A percentile compares a stretch with the other conserved stretches of the same genome.
These are phyloP conservation scores for Mediolabrus comicus DNA, from an alignment of 108 stramenopile genomes.

Conservation along the genomic window DNA sequence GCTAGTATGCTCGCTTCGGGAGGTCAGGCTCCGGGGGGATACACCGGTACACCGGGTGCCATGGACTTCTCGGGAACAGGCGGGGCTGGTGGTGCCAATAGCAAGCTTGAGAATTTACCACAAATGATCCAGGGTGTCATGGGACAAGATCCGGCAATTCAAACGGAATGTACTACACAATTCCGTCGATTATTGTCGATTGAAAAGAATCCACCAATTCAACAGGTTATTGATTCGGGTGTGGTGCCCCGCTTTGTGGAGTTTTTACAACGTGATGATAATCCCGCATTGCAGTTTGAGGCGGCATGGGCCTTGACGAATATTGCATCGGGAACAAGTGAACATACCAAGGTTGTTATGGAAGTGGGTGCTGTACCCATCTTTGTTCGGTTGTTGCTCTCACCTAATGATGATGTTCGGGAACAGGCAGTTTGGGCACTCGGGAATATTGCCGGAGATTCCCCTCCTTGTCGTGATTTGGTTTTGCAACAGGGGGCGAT, in stretches of 20 bases:
- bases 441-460: slow-evolving; percentile 99
- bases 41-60: slow-evolving; percentile 7
- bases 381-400: slow-evolving; percentile 86
- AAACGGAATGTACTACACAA: slow-evolving; percentile 91
- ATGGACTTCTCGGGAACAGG: slow-evolving; percentile 10
- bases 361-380: slow-evolving; percentile 97
- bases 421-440: slow-evolving; percentile 99
- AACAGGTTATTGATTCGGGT: slow-evolving; percentile 94
- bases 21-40: slow-evolving; percentile 45
- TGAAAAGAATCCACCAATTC: slow-evolving; percentile 98
- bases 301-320: slow-evolving; percentile 99
- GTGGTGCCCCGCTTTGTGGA: slow-evolving; percentile 97
- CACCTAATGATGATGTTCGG: slow-evolving; percentile 96
- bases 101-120: slow-evolving; percentile 83
- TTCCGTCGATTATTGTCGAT: slow-evolving; percentile 95
- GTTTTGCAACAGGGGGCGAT: slow-evolving; percentile 93
- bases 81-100: slow-evolving; percentile 12
- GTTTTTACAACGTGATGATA: slow-evolving; percentile 91
- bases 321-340: slow-evolving; percentile 96
- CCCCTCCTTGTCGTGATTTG: slow-evolving; percentile 93
- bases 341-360: slow-evolving; percentile 98
- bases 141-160: slow-evolving; percentile 81
- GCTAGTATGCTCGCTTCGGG: slow-evolving; percentile 73
- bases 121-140: slow-evolving; percentile 90
- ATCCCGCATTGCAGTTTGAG: slow-evolving; percentile 97